phyloP scores from a whole-genome alignment of 495 filamentous ascomycete species.

The Cairneyella variabilis region DNA sequence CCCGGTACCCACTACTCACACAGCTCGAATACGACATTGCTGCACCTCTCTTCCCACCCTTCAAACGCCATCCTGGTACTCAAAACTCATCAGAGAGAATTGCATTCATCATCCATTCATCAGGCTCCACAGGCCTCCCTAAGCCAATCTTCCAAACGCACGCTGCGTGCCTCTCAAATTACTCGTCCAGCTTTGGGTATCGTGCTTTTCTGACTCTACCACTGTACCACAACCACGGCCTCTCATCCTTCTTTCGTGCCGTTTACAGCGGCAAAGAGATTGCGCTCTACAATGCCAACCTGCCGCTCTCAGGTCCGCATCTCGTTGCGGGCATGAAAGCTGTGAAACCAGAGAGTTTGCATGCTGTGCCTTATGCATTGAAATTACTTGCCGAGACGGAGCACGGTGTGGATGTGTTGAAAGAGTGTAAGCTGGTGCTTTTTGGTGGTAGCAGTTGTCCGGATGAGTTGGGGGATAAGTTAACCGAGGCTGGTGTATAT shows the following conservation, averaged over 20 bases:
- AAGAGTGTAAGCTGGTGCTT: slow-evolving; percentile 39
- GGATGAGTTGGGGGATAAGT: slow-evolving; percentile 45
- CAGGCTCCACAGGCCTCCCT: slow-evolving; percentile 17
- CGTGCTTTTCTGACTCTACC: slow-evolving; percentile 21
- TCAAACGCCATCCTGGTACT: slow-evolving; percentile 34
- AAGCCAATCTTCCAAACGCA: slow-evolving; percentile 19
- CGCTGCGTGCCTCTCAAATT: slow-evolving; percentile 32
- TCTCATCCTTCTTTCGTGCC: slow-evolving; percentile 44
- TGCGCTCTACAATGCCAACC: slow-evolving; percentile 38
- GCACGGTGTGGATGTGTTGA: slow-evolving; percentile 43
- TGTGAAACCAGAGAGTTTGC: slow-evolving; percentile 37
- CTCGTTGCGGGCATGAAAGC: slow-evolving; percentile 36
- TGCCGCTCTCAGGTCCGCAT: slow-evolving; percentile 39
- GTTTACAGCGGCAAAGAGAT: slow-evolving; percentile 34
- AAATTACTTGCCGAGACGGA: slow-evolving; percentile 44
- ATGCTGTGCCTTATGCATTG: slow-evolving; percentile 44
- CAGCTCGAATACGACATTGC: slow-evolving; percentile 3
- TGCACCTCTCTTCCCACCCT: not conserved
- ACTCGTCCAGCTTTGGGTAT: slow-evolving; percentile 27
- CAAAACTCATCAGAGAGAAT: slow-evolving; percentile 32
- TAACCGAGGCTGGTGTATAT: slow-evolving; percentile 50
- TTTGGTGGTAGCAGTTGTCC: slow-evolving; percentile 43
- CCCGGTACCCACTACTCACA: not conserved
- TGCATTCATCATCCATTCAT: slow-evolving; percentile 30
- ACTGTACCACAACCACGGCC: slow-evolving; percentile 37